Percentiles rank a stretch among this genome's conserved stretches.
phyloP scores from a whole-genome alignment of 2,329 filamentous ascomycete species.

The Elsinoe australis region DNA sequence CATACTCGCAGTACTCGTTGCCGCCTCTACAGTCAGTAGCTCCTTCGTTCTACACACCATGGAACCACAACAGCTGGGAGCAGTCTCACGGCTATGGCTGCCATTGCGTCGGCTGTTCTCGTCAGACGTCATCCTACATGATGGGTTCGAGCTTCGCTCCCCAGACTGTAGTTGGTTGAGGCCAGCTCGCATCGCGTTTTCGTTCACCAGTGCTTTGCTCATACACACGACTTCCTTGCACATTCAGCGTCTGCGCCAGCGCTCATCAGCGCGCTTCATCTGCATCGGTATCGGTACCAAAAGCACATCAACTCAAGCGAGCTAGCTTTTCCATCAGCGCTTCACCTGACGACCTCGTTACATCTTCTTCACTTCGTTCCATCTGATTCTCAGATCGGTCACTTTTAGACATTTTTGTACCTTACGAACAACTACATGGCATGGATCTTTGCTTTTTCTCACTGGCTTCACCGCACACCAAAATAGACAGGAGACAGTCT shows the following conservation, averaged over 20 bases:
- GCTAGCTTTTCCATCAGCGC: not conserved
- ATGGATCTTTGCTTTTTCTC: not conserved
- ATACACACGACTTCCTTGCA: not conserved
- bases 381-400: slow-evolving; percentile 1
- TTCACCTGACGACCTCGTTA: slow-evolving; percentile 3
- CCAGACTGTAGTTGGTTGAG: slow-evolving; percentile 33
- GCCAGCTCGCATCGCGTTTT: not conserved
- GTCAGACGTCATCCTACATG: slow-evolving; percentile 30
- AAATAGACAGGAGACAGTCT: no score
- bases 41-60: slow-evolving; percentile 26
- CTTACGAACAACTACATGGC: slow-evolving; percentile 7
- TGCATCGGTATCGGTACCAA: slow-evolving; percentile 4
- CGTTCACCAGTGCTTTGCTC: not conserved
- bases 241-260: not conserved
- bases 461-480: not conserved
- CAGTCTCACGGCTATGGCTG: slow-evolving; percentile 30
- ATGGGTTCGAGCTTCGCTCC: slow-evolving; percentile 28
- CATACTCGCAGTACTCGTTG: slow-evolving; percentile 26
- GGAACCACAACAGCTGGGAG: slow-evolving; percentile 31
- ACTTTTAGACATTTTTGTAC: slow-evolving; percentile 12
- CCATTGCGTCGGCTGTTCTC: slow-evolving; percentile 29
- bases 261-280: slow-evolving; percentile 8
- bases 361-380: slow-evolving; percentile 2
- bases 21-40: slow-evolving; percentile 18
- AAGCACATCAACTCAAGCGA: not conserved